Percentiles rank a stretch among this genome's conserved stretches.
Evolutionary conservation across 371 early-diverging fungal genomes (phyloP).

Genomic region (Mucor indicus): DNA sequence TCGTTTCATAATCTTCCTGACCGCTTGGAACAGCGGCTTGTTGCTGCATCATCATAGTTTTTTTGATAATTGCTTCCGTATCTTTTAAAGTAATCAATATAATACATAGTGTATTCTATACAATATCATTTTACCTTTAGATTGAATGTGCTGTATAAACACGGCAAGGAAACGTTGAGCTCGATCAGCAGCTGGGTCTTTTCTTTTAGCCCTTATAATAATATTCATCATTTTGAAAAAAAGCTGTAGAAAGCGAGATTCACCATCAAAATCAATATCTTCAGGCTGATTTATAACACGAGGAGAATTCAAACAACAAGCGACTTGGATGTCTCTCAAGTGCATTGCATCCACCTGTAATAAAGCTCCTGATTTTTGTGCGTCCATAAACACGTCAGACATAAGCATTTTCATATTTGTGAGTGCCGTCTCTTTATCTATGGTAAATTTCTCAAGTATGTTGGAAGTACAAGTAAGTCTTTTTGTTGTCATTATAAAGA

Average conservation of each 20-base stretch:
- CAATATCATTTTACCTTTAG: conserved; percentile 42
- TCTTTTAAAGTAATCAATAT: too few species aligned
- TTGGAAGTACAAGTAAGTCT: too few species aligned
- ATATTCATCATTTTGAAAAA: conserved; percentile 73
- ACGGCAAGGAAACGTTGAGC: conserved; percentile 72
- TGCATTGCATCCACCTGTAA: conserved; percentile 72
- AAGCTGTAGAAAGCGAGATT: conserved; percentile 62
- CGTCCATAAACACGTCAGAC: conserved; percentile 75
- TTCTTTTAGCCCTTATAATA: conserved; percentile 68
- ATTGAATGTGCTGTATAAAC: conserved; percentile 70
- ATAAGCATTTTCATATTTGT: conserved; percentile 42
- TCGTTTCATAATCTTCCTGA: conserved; percentile 47
- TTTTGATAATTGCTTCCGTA: not conserved
- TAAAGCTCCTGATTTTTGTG: conserved; percentile 63
- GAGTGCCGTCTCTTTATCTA: conserved; percentile 18
- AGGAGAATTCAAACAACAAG: conserved; percentile 47
- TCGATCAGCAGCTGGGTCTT: conserved; percentile 71
- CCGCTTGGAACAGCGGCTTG: conserved; percentile 18
- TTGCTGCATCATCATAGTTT: not conserved
- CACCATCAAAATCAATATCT: conserved; percentile 50
- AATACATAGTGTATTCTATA: too few species aligned
- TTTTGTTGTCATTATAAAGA: too few species aligned
- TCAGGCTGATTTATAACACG: conserved; percentile 41
- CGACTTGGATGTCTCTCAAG: conserved; percentile 73
- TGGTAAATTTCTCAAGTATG: conserved; percentile 1